Evolutionary conservation across 2,329 filamentous ascomycete genomes (phyloP).

Genomic region (Exophiala sp.): DNA sequence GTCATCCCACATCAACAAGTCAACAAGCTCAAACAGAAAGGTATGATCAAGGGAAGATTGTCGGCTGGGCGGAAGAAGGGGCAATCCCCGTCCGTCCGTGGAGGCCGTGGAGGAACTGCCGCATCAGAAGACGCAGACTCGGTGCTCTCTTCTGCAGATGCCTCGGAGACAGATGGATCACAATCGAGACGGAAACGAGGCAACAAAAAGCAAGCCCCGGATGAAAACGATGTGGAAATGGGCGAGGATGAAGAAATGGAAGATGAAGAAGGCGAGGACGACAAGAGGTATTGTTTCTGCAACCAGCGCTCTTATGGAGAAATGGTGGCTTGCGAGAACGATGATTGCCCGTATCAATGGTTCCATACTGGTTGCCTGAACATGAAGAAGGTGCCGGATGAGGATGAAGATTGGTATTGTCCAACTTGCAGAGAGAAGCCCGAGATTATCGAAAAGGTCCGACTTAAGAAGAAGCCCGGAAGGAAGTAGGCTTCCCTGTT

Average conservation of each 20-base stretch:
- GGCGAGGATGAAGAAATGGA: conserved; percentile 47
- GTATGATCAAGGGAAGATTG: conserved; percentile 38
- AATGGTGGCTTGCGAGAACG: conserved; percentile 67
- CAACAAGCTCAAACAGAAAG: conserved; percentile 35
- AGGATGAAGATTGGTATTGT: conserved; percentile 57
- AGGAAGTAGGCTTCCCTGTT: conserved; percentile 10
- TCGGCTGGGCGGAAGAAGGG: conserved; percentile 44
- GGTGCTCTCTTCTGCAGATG: conserved; percentile 49
- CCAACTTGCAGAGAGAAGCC: conserved; percentile 46
- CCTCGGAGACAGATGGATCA: conserved; percentile 43
- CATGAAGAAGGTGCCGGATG: conserved; percentile 57
- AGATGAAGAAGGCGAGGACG: conserved; percentile 54
- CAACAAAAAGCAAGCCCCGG: conserved; percentile 21
- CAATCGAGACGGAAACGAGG: conserved; percentile 23
- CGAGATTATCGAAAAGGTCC: conserved; percentile 34
- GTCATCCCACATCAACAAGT: conserved; percentile 31
- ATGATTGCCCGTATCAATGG: conserved; percentile 62
- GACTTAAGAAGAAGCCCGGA: conserved; percentile 23
- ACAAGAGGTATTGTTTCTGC: conserved; percentile 64
- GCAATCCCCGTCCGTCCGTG: conserved; percentile 38
- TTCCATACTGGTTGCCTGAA: conserved; percentile 65
- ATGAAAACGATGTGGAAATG: conserved; percentile 38
- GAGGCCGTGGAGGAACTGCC: conserved; percentile 33
- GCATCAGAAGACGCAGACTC: conserved; percentile 51
- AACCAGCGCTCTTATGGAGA: conserved; percentile 63